Base-by-base conservation (phyloP, 2,329 filamentous ascomycete species). In the Talaromyces sp. region DNA sequence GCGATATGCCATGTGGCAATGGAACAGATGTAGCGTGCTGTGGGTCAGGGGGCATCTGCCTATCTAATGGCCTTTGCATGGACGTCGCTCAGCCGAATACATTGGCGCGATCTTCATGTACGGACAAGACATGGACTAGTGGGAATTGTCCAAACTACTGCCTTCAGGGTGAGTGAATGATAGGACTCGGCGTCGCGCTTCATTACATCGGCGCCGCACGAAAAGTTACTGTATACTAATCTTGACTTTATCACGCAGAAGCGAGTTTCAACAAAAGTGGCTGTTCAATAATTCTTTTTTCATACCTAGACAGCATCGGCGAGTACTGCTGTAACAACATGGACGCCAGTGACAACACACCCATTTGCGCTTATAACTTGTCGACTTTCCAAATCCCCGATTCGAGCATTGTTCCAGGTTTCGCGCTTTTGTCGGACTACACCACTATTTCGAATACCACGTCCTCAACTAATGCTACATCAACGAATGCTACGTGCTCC, bases 61-160 rank as follows among this genome's bases (percentile, higher is more conserved):
- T 74, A 31, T 69, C 70, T 14, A 76, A 76, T 62, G 73, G 74
- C 6, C 69, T 72, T 31, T 76, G 73, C 61, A 60, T 74, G 41
- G 67, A 69, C 33, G 59, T 67, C 7, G 50, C 33, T 27, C 73
- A 63, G 39, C 60, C 73, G 1, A 75, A 70, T 37, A 66, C 68
- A 9, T 56, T 74, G 3, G 72, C 73, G 3, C 69, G 73, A 33
- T 73, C 71, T 1, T 68, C 60, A 7, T 76, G 74, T 64, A 76
- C 73, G 10, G 70, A 74, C 61, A 49, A 70, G 24, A 67, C 68
- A 13, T 76, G 74, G 74, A 45, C 19, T 9, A 61, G 64, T 19
- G 68, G 66, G n/a, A 52, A 67, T 4, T 65, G 64, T 31, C 64
- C 64, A 10, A 65, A 65, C 16, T 65, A 58, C 16, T 65, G 64